Evolutionary conservation across 1,284 basidiomycete genomes (phyloP).

Genomic region (Ceratobasidium sp.): DNA sequence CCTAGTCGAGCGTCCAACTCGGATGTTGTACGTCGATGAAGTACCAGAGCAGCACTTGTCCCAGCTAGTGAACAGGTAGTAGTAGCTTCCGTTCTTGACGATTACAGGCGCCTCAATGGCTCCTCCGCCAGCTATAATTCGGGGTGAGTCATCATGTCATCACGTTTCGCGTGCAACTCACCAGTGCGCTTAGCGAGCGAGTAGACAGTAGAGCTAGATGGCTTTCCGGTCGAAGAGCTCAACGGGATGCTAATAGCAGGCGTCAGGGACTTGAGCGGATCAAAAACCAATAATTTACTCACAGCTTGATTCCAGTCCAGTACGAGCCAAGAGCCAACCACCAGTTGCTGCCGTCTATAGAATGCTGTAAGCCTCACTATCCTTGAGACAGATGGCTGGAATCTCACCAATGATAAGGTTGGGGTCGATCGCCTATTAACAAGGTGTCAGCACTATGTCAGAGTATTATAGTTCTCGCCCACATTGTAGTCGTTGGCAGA

Average conservation of each 20-base stretch:
- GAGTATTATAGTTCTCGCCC: slow-evolving; percentile 43
- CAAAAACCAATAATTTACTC: slow-evolving; percentile 52
- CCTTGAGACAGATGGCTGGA: not conserved
- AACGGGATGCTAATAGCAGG: slow-evolving; percentile 35
- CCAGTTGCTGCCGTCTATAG: slow-evolving; percentile 45
- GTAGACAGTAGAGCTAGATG: slow-evolving; percentile 53
- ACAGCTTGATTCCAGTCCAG: slow-evolving; percentile 46
- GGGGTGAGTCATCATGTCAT: not conserved
- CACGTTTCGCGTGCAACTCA: not conserved
- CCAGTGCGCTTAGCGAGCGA: slow-evolving; percentile 58
- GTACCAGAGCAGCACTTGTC: slow-evolving; percentile 63
- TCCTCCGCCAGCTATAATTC: slow-evolving; percentile 8
- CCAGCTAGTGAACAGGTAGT: slow-evolving; percentile 66
- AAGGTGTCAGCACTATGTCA: slow-evolving; percentile 4
- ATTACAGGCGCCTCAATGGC: slow-evolving; percentile 52
- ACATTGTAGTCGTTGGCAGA: slow-evolving; percentile 60
- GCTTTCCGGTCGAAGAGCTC: slow-evolving; percentile 57
- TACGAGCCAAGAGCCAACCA: slow-evolving; percentile 47
- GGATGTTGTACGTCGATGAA: slow-evolving; percentile 64
- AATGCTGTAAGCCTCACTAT: not conserved
- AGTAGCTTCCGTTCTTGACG: slow-evolving; percentile 58
- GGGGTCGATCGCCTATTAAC: slow-evolving; percentile 61
- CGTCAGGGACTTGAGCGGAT: not conserved
- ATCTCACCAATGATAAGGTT: slow-evolving; percentile 41
- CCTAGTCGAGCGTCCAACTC: slow-evolving; percentile 61